Base-by-base conservation (phyloP, 2,329 filamentous ascomycete species). In the Nigrospora oryzae region DNA sequence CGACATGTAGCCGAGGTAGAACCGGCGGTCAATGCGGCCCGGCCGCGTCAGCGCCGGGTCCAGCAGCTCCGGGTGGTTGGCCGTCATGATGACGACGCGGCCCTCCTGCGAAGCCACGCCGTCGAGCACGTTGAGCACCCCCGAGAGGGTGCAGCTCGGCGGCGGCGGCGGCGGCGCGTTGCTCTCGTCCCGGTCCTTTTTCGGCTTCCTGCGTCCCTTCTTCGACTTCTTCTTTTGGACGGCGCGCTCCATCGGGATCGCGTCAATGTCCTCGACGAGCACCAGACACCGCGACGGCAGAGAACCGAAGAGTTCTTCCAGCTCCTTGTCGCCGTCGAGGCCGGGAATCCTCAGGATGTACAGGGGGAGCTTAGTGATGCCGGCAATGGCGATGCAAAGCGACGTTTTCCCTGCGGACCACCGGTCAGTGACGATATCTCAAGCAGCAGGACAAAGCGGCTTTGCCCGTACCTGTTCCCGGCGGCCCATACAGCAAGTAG, bases 401-500 rank as follows among this genome's bases (percentile, higher is more conserved):
- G 56, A 61, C 13, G 61, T 53, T 35, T 33, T 40, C 23, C 28
- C 38, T 31, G 23, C 28, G 19, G 38, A 16, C 7, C 11, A 17
- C 11, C 23, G n/a, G 23, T 40, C 23, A 40, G n/a, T 10, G 23
- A 28, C 23, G 5, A 28, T 28, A 28, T 2, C 23, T 2, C 23
- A 4, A 28, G 8, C 23, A 7, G 23, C 23, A 7, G 8, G 23
- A 28, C 23, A 7, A 5, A 28, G 23, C 23, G 23, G 23, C 8
- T 10, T 28, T 28, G 5, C 5, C 7, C 23, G 5, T 97, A 32
- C 89, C 94, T 36, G 85, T 95, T 0, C 90, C 90, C 0, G 90
- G 90, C 5, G 90, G 89, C 0, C 90, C 90, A 56, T 93, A 89
- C 0, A 96, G 75, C 7, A 96, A 74, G 59, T 96, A 96, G 1